Percentiles rank a stretch among this genome's conserved stretches.
Evolutionary conservation across 2,329 filamentous ascomycete genomes (phyloP).

Genomic region (Xylaria sp.): DNA sequence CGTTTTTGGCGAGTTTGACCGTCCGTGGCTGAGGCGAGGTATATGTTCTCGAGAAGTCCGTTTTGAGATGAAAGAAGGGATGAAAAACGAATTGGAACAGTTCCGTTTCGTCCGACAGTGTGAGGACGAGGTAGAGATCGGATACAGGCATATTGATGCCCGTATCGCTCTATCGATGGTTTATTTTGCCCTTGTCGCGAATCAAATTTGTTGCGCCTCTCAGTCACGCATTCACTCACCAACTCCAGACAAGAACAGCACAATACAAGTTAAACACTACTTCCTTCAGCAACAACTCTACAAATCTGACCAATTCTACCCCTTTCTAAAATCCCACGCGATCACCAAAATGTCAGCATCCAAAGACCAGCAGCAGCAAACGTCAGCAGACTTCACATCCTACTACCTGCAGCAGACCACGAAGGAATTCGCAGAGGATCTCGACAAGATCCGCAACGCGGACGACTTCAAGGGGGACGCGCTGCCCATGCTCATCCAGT

Average conservation of each 20-base stretch:
- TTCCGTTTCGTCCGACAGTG: too few species aligned
- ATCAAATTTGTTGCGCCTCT: neutral
- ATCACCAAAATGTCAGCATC: slow-evolving; percentile 16
- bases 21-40: too few species aligned
- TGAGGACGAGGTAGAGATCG: neutral
- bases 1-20: too few species aligned
- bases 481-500: slow-evolving; percentile 60
- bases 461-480: slow-evolving; percentile 65
- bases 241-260: neutral
- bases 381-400: slow-evolving; percentile 47
- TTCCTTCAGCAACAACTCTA: neutral
- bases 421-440: slow-evolving; percentile 66
- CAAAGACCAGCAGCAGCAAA: slow-evolving; percentile 14
- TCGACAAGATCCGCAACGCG: slow-evolving; percentile 62
- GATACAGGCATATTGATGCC: neutral
- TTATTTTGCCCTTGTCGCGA: neutral
- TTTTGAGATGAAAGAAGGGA: neutral
- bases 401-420: slow-evolving; percentile 67
- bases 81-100: neutral
- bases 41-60: too few species aligned
- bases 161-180: neutral
- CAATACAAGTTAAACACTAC: neutral
- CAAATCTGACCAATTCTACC: neutral
- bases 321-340: neutral
- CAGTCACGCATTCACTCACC: neutral